Base-by-base conservation (phyloP, 2,329 filamentous ascomycete species). In the Fusarium sp. region DNA sequence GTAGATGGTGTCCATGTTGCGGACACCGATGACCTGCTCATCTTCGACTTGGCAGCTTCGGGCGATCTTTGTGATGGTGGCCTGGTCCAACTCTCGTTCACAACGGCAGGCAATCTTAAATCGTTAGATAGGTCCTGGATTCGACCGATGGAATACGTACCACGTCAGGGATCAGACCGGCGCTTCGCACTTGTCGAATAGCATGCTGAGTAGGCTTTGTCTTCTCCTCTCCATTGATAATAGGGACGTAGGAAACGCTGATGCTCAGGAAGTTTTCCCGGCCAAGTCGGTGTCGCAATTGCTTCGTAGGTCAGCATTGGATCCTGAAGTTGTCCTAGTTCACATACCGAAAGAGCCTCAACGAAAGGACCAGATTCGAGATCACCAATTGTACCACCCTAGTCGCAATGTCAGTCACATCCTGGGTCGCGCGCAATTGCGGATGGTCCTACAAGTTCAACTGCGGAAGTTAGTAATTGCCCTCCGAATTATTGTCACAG, bases 131-230 rank as follows among this genome's bases (percentile, higher is more conserved):
- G 14, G n/a, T 15, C 19, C 9, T 20, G 20, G 6, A 7, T 32
- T 48, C 5, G 17, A 26, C 4, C 30, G 3, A 5, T 4, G 6
- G 4, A 6, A 19, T 20, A 74, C 82, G 61, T 81, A 91, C 89
- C 77, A 96, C 76, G 72, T 92, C 90, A 3, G 90, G 90, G 61
- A 84, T 87, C 55, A 93, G 80, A 76, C 94, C 94, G 67, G 92
- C 91, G 76, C 92, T 94, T 67, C 95, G 90, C 65, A 94, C 90
- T 73, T 92, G 89, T 76, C 90, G 90, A 74, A 98, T 93, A 26
- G 95, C 93, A 74, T 93, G 89, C 79, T 99, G 96, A 0, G 96
- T 99, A 0, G 96, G 96, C 83, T 98, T 98, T 11, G 94, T 98
- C 87, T 98, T 98, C 79, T 97, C 90, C 83, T 98, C 86, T 41